Base-by-base conservation (phyloP, 768 basidiomycete species). In the Lactarius hatsudake region DNA sequence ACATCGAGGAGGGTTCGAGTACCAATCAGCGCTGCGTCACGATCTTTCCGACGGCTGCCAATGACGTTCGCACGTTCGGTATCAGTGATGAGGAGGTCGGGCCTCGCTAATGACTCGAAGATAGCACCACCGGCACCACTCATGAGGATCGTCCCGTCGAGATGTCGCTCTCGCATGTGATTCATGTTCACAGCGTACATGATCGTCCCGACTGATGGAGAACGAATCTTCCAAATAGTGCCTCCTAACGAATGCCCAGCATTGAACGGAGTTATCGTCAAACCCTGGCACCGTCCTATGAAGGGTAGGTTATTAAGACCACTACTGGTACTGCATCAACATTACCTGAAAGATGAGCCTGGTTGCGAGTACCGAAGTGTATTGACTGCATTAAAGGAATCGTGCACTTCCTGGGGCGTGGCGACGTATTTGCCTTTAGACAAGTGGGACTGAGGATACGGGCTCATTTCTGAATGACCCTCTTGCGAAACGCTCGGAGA, bases 171-270 rank as follows among this genome's bases (percentile, higher is more conserved):
- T 62, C 87, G 86, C 85, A 94, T 96, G 76, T 99, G 97, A 76
- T 98, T 98, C 81, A 98, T 82, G 71, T 94, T 86, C 20, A 98
- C 93, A 10, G 95, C 95, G 75, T 99, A 98, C 30, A 98, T 81
- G 40, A 98, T 90, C 3, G 97, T 98, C 3, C 96, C 96, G 13
- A 93, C 93, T 0, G 95, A 94, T 2, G 97, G 95, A 0, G 96
- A 98, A n/a, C 97, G 88, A 68, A 99, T 91, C 75, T 98, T 98
- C 95, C 95, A 98, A 69, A 99, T 91, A 6, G 96, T 94, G 54
- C 96, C 97, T 67, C 97, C 97, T 18, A 99, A 84, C 0, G 93
- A 93, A 76, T 98, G 96, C 0, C 96, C 97, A 15, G 94, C 91
- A 72, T 92, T 90, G 78, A 95, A 97, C 1, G 97, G 94, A 20